Conservation (phyloP, 1,284 basidiomycete species). For the Tylopilus microsporus region DNA sequence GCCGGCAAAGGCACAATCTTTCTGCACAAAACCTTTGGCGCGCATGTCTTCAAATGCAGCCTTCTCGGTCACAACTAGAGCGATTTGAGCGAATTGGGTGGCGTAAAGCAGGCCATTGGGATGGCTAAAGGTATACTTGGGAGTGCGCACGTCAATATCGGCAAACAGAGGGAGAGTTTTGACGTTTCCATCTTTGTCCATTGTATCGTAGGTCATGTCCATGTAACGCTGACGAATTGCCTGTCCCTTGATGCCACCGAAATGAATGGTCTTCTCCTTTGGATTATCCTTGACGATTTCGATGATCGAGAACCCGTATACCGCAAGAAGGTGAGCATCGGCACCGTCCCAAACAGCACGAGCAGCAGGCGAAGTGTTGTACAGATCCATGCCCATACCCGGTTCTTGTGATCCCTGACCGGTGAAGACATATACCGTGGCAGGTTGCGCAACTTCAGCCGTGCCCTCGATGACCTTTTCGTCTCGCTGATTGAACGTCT, state of each 20-base stretch:
- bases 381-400: constrained; percentile 99
- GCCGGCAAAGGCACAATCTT: constrained; percentile 89
- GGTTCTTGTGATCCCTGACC: constrained; percentile 98
- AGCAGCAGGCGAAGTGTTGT: constrained; percentile 88
- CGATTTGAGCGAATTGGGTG: constrained; percentile 98
- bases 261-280: constrained; percentile 96
- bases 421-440: constrained; percentile 96
- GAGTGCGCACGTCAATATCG: constrained; percentile 88
- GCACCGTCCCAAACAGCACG: constrained; percentile 97
- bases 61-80: constrained; percentile 95
- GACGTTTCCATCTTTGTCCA: constrained; percentile 92
- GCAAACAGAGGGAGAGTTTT: constrained; percentile 92
- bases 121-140: constrained; percentile 95
- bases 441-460: constrained; percentile 89
- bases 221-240: constrained; percentile 97
- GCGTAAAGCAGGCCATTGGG: constrained; percentile 93
- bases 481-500: constrained; percentile 79
- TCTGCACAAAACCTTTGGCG: constrained; percentile 90
- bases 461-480: constrained; percentile 91
- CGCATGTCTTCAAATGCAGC: constrained; percentile 99
- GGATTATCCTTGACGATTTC: constrained; percentile 98
- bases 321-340: constrained; percentile 86
- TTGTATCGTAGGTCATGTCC: constrained; percentile 97
- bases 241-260: constrained; percentile 98
- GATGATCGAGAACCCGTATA: constrained; percentile 97